Percentiles rank a stretch among this genome's conserved stretches.
phyloP scores from a whole-genome alignment of 1,284 basidiomycete species.

The Amylostereum areolatum region DNA sequence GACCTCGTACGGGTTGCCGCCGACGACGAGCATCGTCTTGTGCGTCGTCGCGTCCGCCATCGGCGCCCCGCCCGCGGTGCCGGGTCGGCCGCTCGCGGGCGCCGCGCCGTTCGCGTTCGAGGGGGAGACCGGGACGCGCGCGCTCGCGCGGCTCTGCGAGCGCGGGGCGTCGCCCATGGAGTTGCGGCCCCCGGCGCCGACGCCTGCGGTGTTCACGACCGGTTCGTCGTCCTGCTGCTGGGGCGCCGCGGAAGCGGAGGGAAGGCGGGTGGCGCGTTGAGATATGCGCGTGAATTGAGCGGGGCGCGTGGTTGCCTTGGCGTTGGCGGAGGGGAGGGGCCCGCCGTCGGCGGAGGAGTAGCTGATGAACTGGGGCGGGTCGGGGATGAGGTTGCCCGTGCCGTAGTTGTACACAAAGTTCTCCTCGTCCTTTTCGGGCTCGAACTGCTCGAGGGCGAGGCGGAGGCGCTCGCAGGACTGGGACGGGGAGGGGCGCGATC shows the following conservation, averaged over 20 bases:
- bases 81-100: slow-evolving; percentile 20
- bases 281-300: slow-evolving; percentile 58
- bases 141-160: slow-evolving; percentile 26
- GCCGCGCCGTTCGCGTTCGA: slow-evolving; percentile 14
- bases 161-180: slow-evolving; percentile 20
- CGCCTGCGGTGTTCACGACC: slow-evolving; percentile 54
- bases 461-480: slow-evolving; percentile 89
- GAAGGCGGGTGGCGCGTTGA: slow-evolving; percentile 34
- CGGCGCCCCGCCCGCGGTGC: neutral
- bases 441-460: slow-evolving; percentile 76
- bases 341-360: slow-evolving; percentile 53
- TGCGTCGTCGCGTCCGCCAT: slow-evolving; percentile 24
- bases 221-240: slow-evolving; percentile 35
- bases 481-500: slow-evolving; percentile 3
- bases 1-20: slow-evolving; percentile 58
- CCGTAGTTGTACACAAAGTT: slow-evolving; percentile 81
- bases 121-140: slow-evolving; percentile 15
- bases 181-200: slow-evolving; percentile 46
- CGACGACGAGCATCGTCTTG: slow-evolving; percentile 64
- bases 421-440: slow-evolving; percentile 79
- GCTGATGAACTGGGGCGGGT: slow-evolving; percentile 79
- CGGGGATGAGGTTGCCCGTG: slow-evolving; percentile 80
- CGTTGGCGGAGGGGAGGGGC: slow-evolving; percentile 50
- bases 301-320: slow-evolving; percentile 44
- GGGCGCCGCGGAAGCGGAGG: slow-evolving; percentile 25